Percentiles rank a stretch among this genome's conserved stretches.
phyloP scores from a whole-genome alignment of 1,139 yeast species.

The Geotrichum citri-aurantii region DNA sequence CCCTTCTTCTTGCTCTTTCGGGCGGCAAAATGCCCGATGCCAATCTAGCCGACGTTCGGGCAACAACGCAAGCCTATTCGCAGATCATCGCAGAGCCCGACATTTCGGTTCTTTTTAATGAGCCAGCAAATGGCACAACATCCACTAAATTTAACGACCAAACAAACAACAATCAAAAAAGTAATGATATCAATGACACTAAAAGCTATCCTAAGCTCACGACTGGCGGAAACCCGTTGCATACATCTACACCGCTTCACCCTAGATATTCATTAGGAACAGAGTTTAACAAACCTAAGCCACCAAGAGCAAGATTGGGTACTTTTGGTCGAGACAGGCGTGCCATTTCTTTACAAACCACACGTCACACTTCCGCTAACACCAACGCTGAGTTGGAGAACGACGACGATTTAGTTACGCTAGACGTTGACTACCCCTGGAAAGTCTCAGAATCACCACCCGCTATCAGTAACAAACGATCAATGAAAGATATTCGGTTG shows the following conservation, averaged over 20 bases:
- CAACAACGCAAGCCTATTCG: slow-evolving; percentile 5
- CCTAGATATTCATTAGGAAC: slow-evolving; percentile 1
- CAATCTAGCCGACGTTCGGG: slow-evolving; percentile 2
- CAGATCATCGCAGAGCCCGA: slow-evolving; percentile 12
- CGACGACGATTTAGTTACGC: not conserved
- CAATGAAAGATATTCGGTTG: slow-evolving; percentile 8
- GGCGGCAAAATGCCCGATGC: slow-evolving; percentile 5
- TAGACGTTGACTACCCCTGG: slow-evolving; percentile 11
- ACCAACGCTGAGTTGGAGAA: slow-evolving; percentile 4
- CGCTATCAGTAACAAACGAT: not conserved
- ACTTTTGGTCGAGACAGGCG: slow-evolving; percentile 1
- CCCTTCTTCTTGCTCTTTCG: slow-evolving; percentile 6
- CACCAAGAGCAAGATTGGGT: not conserved
- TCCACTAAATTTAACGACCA: not conserved
- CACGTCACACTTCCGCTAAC: not conserved
- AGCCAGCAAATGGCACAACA: not conserved
- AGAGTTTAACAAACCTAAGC: slow-evolving; percentile 1
- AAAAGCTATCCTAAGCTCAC: slow-evolving; percentile 1
- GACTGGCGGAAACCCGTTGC: slow-evolving; percentile 6
- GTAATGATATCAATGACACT: not conserved
- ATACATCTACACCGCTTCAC: slow-evolving; percentile 15
- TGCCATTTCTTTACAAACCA: not conserved
- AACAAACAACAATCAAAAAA: not conserved
- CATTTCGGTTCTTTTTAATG: slow-evolving; percentile 8
- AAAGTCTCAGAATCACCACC: slow-evolving; percentile 4